Conservation (phyloP, 2,329 filamentous ascomycete species). For the Fonsecaea pedrosoi region DNA sequence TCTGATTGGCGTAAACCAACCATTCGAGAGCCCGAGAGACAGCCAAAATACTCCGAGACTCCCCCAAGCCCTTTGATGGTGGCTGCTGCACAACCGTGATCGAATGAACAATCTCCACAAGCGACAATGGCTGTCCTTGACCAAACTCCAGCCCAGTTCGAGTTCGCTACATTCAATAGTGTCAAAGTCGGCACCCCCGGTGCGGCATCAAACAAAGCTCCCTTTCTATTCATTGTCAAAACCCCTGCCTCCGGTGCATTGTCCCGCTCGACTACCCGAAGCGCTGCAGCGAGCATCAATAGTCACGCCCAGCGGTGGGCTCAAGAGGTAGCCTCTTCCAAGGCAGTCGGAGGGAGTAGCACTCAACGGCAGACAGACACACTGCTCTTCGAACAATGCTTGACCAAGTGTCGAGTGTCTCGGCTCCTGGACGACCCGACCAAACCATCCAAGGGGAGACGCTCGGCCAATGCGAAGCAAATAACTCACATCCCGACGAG, state of each 20-base stretch:
- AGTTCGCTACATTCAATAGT: slow-evolving; percentile 20
- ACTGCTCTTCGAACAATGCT: slow-evolving; percentile 23
- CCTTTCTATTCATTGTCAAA: slow-evolving; percentile 22
- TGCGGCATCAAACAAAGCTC: slow-evolving; percentile 7
- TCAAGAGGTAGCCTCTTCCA: slow-evolving; percentile 19
- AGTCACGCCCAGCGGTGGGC: slow-evolving; percentile 30
- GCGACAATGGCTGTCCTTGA: slow-evolving; percentile 8
- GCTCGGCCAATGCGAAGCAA: slow-evolving; percentile 6
- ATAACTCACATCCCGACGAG: not conserved
- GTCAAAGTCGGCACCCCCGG: slow-evolving; percentile 12
- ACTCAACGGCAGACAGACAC: slow-evolving; percentile 6
- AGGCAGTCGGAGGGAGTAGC: not conserved
- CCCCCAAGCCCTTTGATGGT: not conserved
- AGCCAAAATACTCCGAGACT: not conserved
- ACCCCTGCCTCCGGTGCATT: slow-evolving; percentile 13
- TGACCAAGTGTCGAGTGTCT: slow-evolving; percentile 26
- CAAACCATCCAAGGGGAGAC: slow-evolving; percentile 12
- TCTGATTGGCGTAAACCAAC: not conserved
- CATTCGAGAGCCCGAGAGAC: not conserved
- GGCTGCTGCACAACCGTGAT: not conserved
- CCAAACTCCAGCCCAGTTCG: slow-evolving; percentile 17
- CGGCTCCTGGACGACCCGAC: slow-evolving; percentile 20
- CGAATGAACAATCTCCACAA: slow-evolving; percentile 1
- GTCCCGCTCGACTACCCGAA: slow-evolving; percentile 27
- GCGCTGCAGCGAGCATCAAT: slow-evolving; percentile 31